Evolutionary conservation across 2,329 filamentous ascomycete species (phyloP).

Genomic region (Calonectria leucothoes): DNA sequence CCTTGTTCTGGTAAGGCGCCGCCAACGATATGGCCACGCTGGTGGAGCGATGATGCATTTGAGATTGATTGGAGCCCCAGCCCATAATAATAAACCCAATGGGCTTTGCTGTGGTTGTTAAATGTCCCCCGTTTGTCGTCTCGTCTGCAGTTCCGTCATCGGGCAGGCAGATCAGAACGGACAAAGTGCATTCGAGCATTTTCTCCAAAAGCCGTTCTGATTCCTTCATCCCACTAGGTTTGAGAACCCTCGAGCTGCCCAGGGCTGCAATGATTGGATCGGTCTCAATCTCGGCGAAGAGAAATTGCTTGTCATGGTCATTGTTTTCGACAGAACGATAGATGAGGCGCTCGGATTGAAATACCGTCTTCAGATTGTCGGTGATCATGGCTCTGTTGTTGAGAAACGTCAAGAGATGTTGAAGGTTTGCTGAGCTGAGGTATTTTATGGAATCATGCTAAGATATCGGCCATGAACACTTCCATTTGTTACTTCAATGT

Average conservation of each 20-base stretch:
- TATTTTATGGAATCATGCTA: neutral
- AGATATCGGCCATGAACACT: neutral
- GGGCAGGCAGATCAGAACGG: slow-evolving; percentile 16
- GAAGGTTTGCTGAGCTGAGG: neutral
- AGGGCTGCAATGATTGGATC: slow-evolving; percentile 22
- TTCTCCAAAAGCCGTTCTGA: neutral
- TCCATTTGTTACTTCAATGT: neutral
- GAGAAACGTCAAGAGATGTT: neutral
- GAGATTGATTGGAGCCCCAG: neutral
- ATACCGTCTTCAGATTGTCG: neutral
- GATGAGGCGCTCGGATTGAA: slow-evolving; percentile 26
- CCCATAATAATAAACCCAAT: neutral
- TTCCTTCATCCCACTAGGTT: neutral
- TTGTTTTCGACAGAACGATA: slow-evolving; percentile 28
- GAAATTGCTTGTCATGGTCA: slow-evolving; percentile 25
- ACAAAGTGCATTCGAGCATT: slow-evolving; percentile 2
- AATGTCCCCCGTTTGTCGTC: neutral
- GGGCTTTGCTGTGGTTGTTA: neutral
- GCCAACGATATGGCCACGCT: slow-evolving; percentile 51
- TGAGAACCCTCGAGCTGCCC: slow-evolving; percentile 2
- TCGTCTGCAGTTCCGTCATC: neutral
- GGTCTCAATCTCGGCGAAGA: slow-evolving; percentile 20
- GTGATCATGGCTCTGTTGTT: slow-evolving; percentile 17
- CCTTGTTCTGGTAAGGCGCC: slow-evolving; percentile 48
- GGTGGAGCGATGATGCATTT: neutral